Conservation (phyloP, 495 filamentous ascomycete species). For the Immersiella caudata region DNA sequence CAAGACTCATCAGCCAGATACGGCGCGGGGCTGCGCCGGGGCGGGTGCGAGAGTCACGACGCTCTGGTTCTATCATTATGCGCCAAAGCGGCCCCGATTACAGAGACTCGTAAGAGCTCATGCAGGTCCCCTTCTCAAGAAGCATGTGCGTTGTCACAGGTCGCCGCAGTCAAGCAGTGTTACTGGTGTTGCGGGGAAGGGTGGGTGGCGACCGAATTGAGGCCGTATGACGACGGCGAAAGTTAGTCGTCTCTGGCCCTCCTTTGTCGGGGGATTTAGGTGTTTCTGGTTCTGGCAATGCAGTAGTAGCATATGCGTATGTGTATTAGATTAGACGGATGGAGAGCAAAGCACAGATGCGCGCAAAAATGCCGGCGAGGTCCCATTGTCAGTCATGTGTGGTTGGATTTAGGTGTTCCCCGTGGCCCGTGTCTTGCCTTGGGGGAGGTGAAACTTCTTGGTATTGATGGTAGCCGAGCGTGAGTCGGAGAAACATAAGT, state of each 20-base stretch:
- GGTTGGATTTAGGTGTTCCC: neutral
- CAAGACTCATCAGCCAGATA: neutral
- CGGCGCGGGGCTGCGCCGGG: neutral
- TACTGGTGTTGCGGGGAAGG: neutral
- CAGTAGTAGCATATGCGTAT: too few relatives aligned
- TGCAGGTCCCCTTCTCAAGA: neutral
- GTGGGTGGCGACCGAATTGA: neutral
- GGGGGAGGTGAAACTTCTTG: neutral
- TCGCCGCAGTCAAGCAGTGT: too few relatives aligned
- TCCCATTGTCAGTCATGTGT: neutral
- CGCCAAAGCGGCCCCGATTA: neutral
- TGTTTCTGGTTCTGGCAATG: too few relatives aligned
- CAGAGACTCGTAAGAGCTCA: neutral
- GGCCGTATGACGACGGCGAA: neutral
- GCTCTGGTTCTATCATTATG: neutral
- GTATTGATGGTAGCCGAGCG: neutral
- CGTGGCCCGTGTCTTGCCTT: neutral
- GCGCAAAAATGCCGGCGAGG: neutral
- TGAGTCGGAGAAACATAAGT: neutral
- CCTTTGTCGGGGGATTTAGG: neutral
- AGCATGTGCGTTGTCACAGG: neutral
- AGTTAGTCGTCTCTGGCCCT: neutral
- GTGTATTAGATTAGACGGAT: too few relatives aligned
- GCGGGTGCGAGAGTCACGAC: neutral
- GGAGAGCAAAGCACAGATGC: neutral